These are phyloP conservation scores for Chernovozyma aurita DNA, from an alignment of 1,139 yeast species.

Conservation along the genomic window DNA sequence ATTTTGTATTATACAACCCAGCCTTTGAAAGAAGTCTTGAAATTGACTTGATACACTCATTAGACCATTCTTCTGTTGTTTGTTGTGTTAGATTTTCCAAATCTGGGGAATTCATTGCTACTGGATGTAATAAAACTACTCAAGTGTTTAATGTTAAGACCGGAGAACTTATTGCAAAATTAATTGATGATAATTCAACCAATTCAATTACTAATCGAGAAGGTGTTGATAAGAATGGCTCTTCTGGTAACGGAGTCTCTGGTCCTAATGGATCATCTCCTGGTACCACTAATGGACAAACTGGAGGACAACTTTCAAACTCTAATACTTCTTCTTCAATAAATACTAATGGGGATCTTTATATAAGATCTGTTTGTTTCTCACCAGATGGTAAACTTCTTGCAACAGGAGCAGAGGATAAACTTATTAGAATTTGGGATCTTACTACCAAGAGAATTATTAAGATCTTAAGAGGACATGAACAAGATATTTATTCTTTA, in stretches of 20 bases:
- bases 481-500: conserved; percentile 93
- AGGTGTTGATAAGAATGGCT: conserved; percentile 30
- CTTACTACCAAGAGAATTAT: conserved; percentile 81
- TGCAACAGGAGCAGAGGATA: conserved; percentile 98
- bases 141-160: conserved; percentile 91
- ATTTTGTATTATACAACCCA: conserved; percentile 88
- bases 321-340: conserved; percentile 24
- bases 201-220: conserved; percentile 19
- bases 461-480: conserved; percentile 89
- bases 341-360: conserved; percentile 69
- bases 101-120: conserved; percentile 91
- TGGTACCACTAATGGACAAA: conserved; percentile 5
- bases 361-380: conserved; percentile 92
- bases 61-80: conserved; percentile 90
- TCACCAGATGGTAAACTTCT: conserved; percentile 94
- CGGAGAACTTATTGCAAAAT: conserved; percentile 83
- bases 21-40: conserved; percentile 67
- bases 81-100: conserved; percentile 93
- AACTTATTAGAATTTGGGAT: conserved; percentile 95
- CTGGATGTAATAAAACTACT: conserved; percentile 95
- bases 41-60: conserved; percentile 82
- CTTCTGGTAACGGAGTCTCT: conserved; percentile 17
- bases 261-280: conserved; percentile 22
- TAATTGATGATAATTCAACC: conserved; percentile 72
- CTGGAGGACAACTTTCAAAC: conserved; percentile 4